Percentiles rank a stretch among this genome's conserved stretches.
Evolutionary conservation across 2,329 filamentous ascomycete species (phyloP).

Genomic region (Xylariales sp.): DNA sequence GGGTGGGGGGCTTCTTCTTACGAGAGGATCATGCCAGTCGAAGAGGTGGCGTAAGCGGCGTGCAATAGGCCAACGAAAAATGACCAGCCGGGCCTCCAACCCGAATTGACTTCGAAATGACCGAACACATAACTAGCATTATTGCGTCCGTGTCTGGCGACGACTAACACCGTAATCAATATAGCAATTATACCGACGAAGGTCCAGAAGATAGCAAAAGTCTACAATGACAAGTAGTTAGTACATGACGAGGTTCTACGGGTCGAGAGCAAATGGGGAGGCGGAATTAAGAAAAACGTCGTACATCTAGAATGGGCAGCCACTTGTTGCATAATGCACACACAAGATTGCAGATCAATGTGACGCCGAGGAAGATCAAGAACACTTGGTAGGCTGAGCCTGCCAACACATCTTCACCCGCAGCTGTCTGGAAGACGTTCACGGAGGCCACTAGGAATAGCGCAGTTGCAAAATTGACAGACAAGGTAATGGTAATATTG

Average conservation of each 20-base stretch:
- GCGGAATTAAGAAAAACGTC: constrained; percentile 45
- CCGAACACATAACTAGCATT: constrained; percentile 72
- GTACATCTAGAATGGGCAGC: constrained; percentile 76
- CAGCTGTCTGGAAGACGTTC: constrained; percentile 64
- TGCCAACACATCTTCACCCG: constrained; percentile 58
- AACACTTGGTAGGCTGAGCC: constrained; percentile 73
- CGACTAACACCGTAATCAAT: constrained; percentile 68
- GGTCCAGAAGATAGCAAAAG: constrained; percentile 79
- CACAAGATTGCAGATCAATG: constrained; percentile 71
- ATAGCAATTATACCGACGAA: constrained; percentile 77
- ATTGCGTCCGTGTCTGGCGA: constrained; percentile 76
- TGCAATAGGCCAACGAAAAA: constrained; percentile 79
- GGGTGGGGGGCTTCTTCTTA: constrained; percentile 55
- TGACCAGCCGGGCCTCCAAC: constrained; percentile 78
- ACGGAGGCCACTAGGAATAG: constrained; percentile 69
- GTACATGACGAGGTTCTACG: constrained; percentile 8
- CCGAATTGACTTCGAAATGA: constrained; percentile 75
- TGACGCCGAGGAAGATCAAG: constrained; percentile 77
- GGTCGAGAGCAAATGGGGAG: neutral
- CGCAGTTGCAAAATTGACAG: constrained; percentile 83
- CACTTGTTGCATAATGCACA: constrained; percentile 75
- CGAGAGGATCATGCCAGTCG: constrained; percentile 84
- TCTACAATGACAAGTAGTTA: constrained; percentile 56
- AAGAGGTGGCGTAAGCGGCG: constrained; percentile 78
- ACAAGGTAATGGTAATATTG: constrained; percentile 84